A percentile compares a stretch with the other conserved stretches of the same genome.
These are phyloP conservation scores for Penicillium tannophilum DNA, from an alignment of 495 filamentous ascomycete species.

Conservation along the genomic window DNA sequence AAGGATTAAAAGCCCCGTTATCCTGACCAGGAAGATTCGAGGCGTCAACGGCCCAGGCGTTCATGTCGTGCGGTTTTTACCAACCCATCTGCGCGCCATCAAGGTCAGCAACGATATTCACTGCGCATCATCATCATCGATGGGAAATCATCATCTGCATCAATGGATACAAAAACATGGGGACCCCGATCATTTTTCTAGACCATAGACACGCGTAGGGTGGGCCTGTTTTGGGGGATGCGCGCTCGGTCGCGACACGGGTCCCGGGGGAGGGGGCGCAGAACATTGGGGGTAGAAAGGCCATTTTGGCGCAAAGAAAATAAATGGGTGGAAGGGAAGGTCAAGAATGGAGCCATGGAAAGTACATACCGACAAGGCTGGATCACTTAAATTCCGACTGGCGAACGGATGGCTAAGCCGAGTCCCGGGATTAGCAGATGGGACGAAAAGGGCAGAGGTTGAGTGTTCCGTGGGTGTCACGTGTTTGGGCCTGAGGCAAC, in stretches of 20 bases:
- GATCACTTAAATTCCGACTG: conserved; percentile 49
- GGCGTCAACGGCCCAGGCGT: conserved; percentile 81
- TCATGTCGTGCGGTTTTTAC: conserved; percentile 65
- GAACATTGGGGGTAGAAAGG: conserved; percentile 5
- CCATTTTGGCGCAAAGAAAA: neutral
- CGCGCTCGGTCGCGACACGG: conserved; percentile 32
- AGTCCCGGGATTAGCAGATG: conserved; percentile 45
- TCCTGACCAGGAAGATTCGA: conserved; percentile 70
- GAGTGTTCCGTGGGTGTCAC: conserved; percentile 35
- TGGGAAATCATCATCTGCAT: conserved; percentile 13
- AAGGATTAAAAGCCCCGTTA: conserved; percentile 71
- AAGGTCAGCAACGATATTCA: conserved; percentile 23
- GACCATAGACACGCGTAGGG: conserved; percentile 38
- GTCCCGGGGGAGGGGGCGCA: conserved; percentile 12
- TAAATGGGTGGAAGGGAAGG: conserved; percentile 8
- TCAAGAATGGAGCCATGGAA: conserved; percentile 11
- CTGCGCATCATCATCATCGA: conserved; percentile 19
- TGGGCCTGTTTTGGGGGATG: conserved; percentile 25
- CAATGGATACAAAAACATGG: neutral
- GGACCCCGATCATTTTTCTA: neutral
- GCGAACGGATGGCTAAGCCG: conserved; percentile 46
- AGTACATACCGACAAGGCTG: conserved; percentile 54
- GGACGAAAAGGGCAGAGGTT: conserved; percentile 35
- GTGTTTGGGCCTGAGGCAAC: conserved; percentile 38
- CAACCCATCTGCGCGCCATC: conserved; percentile 56